Base-by-base conservation (phyloP, 306 rosid species). In the Fragaria vesca region DNA sequence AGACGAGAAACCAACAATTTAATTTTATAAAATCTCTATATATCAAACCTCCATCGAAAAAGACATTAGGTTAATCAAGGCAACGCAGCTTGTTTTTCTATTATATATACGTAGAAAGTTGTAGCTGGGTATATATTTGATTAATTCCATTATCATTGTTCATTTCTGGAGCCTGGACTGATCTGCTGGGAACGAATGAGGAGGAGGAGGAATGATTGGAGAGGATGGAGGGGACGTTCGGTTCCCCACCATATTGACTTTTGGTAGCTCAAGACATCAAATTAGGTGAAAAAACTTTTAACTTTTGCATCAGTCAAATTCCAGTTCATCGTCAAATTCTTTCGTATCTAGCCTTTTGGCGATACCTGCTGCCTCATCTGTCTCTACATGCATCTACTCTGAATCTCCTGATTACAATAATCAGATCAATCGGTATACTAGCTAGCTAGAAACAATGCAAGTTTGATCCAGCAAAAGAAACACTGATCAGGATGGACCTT, bases 181-280 rank as follows among this genome's bases (percentile, higher is more conserved):
- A 4, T 4, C 17, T 26, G 66, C 18, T 32, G 83, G 80, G 86
- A 78, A 81, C 8, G 66, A 24, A 61, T 32, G 36, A 32, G 36
- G 36, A 32, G 66, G 36, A 60, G n/a, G 43, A 65, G 61, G 76
- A 86, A 82, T 85, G 86, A 88, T 38, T 63, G 68, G 15, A 66
- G 46, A 36, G 15, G 32, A 58, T 20, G 34, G 43, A 55, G 70
- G 76, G 62, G 4, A 55, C 62, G 57, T 34, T 63, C 61, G 38
- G 12, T 13, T 61, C 67, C 40, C 88, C 80, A 84, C 89, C 82
- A 43, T 79, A 67, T 87, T 87, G 93, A 88, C 90, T 90, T 90
- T 81, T n/a, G 48, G 74, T 40, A 63, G 58, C 83, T 85, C 86
- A 57, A 76, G 85, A 76, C 79, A 78, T 55, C 18, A 82, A 8